Evolutionary conservation across 2,329 filamentous ascomycete genomes (phyloP).

Genomic region (Arthrobotrys iridis): DNA sequence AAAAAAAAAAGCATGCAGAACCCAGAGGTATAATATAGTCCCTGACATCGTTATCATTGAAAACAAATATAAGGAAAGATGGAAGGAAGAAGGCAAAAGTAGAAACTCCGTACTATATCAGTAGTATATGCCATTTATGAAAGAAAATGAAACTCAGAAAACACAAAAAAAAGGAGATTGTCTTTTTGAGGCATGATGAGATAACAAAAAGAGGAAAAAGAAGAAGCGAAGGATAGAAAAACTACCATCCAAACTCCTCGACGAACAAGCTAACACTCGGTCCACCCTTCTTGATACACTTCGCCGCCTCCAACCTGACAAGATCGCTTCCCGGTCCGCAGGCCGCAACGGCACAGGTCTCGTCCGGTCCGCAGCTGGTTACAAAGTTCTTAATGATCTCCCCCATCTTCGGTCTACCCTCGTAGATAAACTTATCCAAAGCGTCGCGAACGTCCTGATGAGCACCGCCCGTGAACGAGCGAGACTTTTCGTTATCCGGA

Average conservation of each 20-base stretch:
- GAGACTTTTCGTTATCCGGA: constrained; percentile 26
- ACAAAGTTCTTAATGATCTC: constrained; percentile 48
- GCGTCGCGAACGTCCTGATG: constrained; percentile 48
- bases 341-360: constrained; percentile 44
- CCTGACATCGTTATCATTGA: no score
- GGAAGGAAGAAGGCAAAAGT: no score
- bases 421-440: constrained; percentile 49
- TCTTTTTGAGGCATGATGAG: constrained; percentile 14
- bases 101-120: not conserved
- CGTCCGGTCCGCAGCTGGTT: constrained; percentile 41
- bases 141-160: not conserved
- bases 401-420: constrained; percentile 50
- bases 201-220: constrained; percentile 23
- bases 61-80: no score
- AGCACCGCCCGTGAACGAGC: constrained; percentile 21
- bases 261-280: constrained; percentile 53
- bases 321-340: constrained; percentile 50
- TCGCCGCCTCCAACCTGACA: constrained; percentile 30
- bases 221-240: constrained; percentile 22
- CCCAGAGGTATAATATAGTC: no score
- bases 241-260: constrained; percentile 54
- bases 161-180: no score
- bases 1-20: no score
- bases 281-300: constrained; percentile 48
- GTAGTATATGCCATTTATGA: not conserved